Evolutionary conservation across 768 basidiomycete genomes (phyloP).

Genomic region (Auriscalpium vulgare): DNA sequence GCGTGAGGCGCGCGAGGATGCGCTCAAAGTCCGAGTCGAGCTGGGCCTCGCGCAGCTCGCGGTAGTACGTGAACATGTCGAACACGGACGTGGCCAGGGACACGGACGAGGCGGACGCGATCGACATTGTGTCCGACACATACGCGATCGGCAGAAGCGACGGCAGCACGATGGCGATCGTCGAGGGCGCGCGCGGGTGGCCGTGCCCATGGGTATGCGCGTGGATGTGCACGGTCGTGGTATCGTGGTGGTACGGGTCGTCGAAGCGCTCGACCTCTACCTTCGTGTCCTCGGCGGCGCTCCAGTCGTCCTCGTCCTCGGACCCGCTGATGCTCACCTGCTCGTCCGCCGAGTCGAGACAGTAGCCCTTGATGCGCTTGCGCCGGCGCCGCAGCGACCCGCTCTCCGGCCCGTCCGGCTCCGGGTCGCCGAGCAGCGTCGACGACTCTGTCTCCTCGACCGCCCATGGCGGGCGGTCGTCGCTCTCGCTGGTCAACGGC

Average conservation of each 20-base stretch:
- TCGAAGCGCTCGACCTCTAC: too few species aligned
- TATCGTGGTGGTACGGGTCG: too few species aligned
- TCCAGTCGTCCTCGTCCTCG: neutral
- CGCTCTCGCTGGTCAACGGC: too few species aligned
- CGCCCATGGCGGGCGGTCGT: constrained; percentile 1
- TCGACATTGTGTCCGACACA: constrained; percentile 26
- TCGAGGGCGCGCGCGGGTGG: neutral
- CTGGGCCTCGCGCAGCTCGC: constrained; percentile 41
- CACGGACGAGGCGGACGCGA: constrained; percentile 19
- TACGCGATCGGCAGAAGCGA: constrained; percentile 13
- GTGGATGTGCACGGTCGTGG: too few species aligned
- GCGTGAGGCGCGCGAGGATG: constrained; percentile 38
- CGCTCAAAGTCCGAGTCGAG: constrained; percentile 43
- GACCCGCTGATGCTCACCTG: neutral
- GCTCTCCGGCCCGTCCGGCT: neutral
- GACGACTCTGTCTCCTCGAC: neutral
- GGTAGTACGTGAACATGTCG: constrained; percentile 47
- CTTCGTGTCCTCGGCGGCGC: too few species aligned
- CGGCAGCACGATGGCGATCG: constrained; percentile 8
- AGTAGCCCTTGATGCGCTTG: constrained; percentile 7
- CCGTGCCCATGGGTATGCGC: too few species aligned
- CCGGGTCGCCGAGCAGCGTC: neutral
- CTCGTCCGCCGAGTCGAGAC: constrained; percentile 10
- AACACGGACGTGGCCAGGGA: constrained; percentile 31
- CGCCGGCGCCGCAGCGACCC: constrained; percentile 8